Conservation (phyloP, 148 eudicot species). For the Rhododendron molle region DNA sequence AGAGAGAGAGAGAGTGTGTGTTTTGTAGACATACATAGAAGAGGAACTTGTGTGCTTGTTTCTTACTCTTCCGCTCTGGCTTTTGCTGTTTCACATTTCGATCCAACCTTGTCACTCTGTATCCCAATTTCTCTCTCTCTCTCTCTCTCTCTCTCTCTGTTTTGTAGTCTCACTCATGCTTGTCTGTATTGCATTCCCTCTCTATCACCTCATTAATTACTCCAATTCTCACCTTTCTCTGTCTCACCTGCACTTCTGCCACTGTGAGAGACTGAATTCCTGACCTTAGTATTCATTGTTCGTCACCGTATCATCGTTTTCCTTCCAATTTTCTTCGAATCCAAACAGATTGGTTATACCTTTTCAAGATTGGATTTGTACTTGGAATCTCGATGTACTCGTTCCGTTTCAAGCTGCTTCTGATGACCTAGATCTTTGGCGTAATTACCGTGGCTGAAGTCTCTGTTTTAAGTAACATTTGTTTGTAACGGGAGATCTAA, state of each 20-base stretch:
- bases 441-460: background rate
- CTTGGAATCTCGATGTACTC: background rate
- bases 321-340: background rate
- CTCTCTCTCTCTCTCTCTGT: background rate
- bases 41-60: background rate
- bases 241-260: background rate
- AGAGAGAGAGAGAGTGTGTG: slow-evolving; percentile 11
- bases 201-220: background rate
- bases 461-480: background rate
- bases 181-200: background rate
- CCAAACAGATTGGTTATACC: background rate
- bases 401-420: background rate
- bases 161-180: background rate
- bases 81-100: background rate
- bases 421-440: background rate
- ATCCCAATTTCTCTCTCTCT: background rate
- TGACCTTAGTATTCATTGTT: background rate
- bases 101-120: background rate
- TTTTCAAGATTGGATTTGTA: background rate
- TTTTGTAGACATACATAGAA: background rate
- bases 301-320: background rate
- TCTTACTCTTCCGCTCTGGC: slow-evolving; percentile 4
- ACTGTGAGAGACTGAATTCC: background rate
- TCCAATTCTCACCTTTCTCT: background rate
- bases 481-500: background rate